Base-by-base conservation (phyloP, 495 filamentous ascomycete genomes). In the Neurospora terricola region DNA sequence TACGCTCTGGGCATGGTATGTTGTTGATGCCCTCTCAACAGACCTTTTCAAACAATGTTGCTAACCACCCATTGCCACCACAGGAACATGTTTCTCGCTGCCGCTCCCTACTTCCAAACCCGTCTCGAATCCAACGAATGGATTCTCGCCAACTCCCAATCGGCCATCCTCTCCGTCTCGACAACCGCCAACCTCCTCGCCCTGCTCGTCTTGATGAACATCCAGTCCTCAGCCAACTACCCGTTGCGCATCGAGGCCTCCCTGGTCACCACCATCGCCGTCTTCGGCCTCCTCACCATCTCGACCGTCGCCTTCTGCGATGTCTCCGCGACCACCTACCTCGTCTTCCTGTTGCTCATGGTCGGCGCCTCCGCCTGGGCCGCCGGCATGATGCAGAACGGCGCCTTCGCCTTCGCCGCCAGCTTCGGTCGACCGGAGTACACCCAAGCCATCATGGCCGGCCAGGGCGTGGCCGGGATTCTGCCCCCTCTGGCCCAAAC, bases 81-180 rank as follows among this genome's bases (percentile, higher is more conserved):
- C 71, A 97, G 94, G 94, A 98, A 97, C 84, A 97, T 97, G 95
- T 97, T 98, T 84, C 88, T 99, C 74, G 96, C 96, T 21, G 94
- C 94, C 10, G 92, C 92, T 14, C 93, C 94, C 9, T 98, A 97
- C 84, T 97, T 99, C 85, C 90, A 94, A 78, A 84, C 82, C 70
- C 94, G 96, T 72, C 97, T 99, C 80, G 80, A 84, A 54, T 87
- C 87, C 48, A 85, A 90, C 78, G 84, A 89, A 62, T 91, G 89
- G 85, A 90, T 95, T 71, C 87, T 90, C 23, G 82, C 84, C 18
- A 90, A 94, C 84, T 98, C 96, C 81, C 94, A 97, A 78, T 89
- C 94, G 4, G 89, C 93, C 69, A 95, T 97, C 77, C 85, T 94
- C 68, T 92, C 93, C n/a, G 90, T 95, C 4, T 93, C 92, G 23